These are phyloP conservation scores for Penicillium sp. DNA, from an alignment of 2,329 filamentous ascomycete species.

Conservation along the genomic window DNA sequence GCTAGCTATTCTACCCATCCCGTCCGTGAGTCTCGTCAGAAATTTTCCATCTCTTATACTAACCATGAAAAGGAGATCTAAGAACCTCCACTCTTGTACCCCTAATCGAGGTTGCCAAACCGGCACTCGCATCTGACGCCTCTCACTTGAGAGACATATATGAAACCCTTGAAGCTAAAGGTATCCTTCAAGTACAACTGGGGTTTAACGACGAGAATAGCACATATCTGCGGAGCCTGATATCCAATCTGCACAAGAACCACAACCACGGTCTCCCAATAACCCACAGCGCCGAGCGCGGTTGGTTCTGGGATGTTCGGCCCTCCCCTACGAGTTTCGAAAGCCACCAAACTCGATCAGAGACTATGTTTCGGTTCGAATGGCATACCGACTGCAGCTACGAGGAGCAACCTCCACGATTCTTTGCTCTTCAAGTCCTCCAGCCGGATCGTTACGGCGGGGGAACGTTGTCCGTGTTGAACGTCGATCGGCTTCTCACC, in stretches of 20 bases:
- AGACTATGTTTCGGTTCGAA: constrained; percentile 42
- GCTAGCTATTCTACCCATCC: no score
- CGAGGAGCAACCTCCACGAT: constrained; percentile 35
- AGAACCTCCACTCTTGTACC: neutral
- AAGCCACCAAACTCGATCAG: constrained; percentile 38
- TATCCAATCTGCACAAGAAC: constrained; percentile 32
- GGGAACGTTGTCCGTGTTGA: constrained; percentile 40
- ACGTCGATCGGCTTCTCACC: constrained; percentile 26
- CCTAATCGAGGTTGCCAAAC: neutral
- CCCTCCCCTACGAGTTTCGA: constrained; percentile 29
- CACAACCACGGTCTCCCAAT: constrained; percentile 40
- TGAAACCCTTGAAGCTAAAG: neutral
- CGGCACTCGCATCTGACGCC: neutral
- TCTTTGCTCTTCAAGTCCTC: constrained; percentile 43
- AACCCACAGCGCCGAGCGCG: constrained; percentile 38
- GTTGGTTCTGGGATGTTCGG: constrained; percentile 47
- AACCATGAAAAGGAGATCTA: no score
- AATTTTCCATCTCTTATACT: no score
- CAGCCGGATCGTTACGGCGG: constrained; percentile 42
- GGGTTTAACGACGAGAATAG: constrained; percentile 26
- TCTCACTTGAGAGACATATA: neutral
- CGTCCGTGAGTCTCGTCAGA: no score
- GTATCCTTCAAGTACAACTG: neutral
- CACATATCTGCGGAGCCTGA: constrained; percentile 32
- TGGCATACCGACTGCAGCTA: constrained; percentile 49